Percentiles rank a stretch among this genome's conserved stretches.
phyloP scores from a whole-genome alignment of 2,329 filamentous ascomycete genomes.

The Nigrospora osmanthi region DNA sequence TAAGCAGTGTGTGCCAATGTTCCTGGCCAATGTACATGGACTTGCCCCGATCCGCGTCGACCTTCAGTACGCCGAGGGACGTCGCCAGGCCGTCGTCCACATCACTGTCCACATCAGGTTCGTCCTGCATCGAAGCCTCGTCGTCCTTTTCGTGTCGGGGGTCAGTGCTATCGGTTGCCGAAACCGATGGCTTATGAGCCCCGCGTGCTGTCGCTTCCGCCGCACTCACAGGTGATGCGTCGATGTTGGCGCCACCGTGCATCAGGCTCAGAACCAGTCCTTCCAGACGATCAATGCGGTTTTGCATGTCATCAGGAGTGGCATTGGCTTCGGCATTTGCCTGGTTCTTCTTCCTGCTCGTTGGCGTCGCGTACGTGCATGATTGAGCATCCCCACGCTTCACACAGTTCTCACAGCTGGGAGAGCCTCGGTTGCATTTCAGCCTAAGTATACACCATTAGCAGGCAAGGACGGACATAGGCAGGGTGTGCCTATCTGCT shows the following conservation, averaged over 20 bases:
- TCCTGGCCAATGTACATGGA: conserved; percentile 76
- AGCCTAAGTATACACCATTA: conserved; percentile 8
- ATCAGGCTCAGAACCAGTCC: conserved; percentile 86
- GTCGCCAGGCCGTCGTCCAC: conserved; percentile 61
- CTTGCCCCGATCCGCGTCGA: conserved; percentile 69
- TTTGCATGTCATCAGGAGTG: conserved; percentile 93
- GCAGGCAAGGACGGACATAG: conserved; percentile 21
- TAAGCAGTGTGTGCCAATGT: conserved; percentile 74
- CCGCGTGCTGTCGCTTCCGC: conserved; percentile 18
- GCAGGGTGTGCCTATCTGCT: neutral
- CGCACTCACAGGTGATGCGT: conserved; percentile 27
- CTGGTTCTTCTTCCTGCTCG: conserved; percentile 65
- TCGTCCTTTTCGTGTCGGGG: conserved; percentile 47
- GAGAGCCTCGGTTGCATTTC: conserved; percentile 88
- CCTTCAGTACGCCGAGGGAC: conserved; percentile 74
- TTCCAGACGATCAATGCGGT: conserved; percentile 91
- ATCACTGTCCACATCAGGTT: conserved; percentile 58
- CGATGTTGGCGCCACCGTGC: conserved; percentile 65
- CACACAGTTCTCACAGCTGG: conserved; percentile 82
- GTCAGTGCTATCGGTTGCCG: conserved; percentile 35
- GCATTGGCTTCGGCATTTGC: conserved; percentile 42
- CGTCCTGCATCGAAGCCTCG: conserved; percentile 40
- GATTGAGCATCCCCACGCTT: conserved; percentile 75
- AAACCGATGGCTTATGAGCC: conserved; percentile 16
- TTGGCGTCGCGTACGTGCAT: conserved; percentile 75